Evolutionary conservation across 2,329 filamentous ascomycete species (phyloP).

Genomic region (Stromatinia cepivora): DNA sequence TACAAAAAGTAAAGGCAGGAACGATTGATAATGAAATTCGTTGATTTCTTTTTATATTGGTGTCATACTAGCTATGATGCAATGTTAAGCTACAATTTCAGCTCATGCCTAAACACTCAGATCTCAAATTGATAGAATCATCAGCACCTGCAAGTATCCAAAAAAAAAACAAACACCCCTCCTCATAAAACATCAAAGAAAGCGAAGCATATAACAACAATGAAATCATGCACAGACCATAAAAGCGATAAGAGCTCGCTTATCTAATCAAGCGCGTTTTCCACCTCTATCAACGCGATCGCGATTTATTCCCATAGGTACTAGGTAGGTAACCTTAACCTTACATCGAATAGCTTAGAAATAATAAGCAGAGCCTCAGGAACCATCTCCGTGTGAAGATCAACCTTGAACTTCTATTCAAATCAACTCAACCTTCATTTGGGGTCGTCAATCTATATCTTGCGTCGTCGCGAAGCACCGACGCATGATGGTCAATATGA

Average conservation of each 20-base stretch:
- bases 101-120: neutral
- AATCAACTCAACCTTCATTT: neutral
- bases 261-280: conserved; percentile 18
- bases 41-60: neutral
- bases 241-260: neutral
- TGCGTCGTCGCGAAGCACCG: conserved; percentile 19
- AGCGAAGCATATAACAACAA: neutral
- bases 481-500: conserved; percentile 30
- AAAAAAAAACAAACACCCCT: neutral
- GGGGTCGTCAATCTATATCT: neutral
- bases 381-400: conserved; percentile 6
- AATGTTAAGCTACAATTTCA: neutral
- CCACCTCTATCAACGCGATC: neutral
- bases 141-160: neutral
- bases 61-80: neutral
- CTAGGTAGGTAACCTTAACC: too few relatives aligned
- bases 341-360: neutral
- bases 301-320: neutral
- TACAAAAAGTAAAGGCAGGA: neutral
- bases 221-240: neutral
- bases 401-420: conserved; percentile 1
- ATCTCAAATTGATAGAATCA: neutral
- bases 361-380: conserved; percentile 22
- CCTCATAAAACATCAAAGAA: neutral
- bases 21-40: neutral